These are phyloP conservation scores for Mortierella sp. DNA, from an alignment of 371 early-diverging fungal genomes.

Conservation along the genomic window DNA sequence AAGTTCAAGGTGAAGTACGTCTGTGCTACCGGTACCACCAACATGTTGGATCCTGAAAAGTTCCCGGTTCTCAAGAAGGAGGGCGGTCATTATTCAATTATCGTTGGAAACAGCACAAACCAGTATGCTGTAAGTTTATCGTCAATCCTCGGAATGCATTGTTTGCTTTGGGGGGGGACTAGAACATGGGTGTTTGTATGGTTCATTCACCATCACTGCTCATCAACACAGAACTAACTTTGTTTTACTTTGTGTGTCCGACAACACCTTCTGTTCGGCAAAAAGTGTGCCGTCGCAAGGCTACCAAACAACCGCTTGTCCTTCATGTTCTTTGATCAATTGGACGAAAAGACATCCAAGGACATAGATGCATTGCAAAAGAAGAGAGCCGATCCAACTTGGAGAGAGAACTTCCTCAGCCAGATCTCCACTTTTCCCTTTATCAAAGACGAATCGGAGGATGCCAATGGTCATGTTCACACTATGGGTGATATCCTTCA, in stretches of 20 bases:
- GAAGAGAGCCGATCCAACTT: constrained; percentile 7
- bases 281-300: background rate
- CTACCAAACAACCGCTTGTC: constrained; percentile 7
- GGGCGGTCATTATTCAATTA: background rate
- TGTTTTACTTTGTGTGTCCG: too few species aligned
- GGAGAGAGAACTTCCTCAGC: background rate
- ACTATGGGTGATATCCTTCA: constrained; percentile 10
- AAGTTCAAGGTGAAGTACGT: background rate
- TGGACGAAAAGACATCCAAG: background rate
- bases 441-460: background rate
- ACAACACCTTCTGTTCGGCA: too few species aligned
- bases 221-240: too few species aligned
- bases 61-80: background rate
- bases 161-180: too few species aligned
- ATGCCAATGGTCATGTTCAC: background rate
- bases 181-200: too few species aligned
- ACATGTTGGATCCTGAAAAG: background rate
- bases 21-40: background rate
- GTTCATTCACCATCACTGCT: too few species aligned
- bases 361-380: constrained; percentile 1
- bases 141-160: too few species aligned
- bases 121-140: too few species aligned
- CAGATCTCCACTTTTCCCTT: constrained; percentile 6
- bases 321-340: background rate
- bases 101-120: background rate